Evolutionary conservation across 345 rosid genomes (phyloP), one percentile per base, ranked within the genome.

Genomic region (Salix udensis): DNA sequence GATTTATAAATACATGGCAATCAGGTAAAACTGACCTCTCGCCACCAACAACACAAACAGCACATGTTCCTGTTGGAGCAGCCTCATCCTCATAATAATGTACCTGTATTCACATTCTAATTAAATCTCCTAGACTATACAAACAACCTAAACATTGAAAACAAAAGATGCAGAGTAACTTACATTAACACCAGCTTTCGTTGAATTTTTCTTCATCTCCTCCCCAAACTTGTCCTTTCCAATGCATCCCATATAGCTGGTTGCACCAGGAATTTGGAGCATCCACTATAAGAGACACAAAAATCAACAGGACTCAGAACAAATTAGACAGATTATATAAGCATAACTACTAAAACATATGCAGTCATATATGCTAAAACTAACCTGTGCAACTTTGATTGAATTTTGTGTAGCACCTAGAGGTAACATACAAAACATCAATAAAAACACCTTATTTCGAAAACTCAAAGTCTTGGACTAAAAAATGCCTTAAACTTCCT

Each of bases 221-320:
- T 88, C 97, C 12, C 99, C 99, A 82, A 86, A 94, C 81, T 94
- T 90, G 80, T 94, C 99, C 80, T 94, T 92, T 48, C 99, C 97
- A 82, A 94, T 91, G 86, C 92, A 91, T 64, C 99, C 98, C 21
- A 96, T 94, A 87, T 89, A 96, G 77, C 88, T 80, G 10, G 98
- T 91, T 65, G 97, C 93, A 70, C 96, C 97, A 69, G 99, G 93
- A 74, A 78, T 81, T 94, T 94, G 98, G 77, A 96, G 94, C 98
- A 96, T 88, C 99, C 99, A 96, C 99, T 96, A 80, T 65, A 80
- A 55, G 36, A 71, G 18, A 21, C 65, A 70, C 21, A 37, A 64
- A 53, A 72, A 16, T 37, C 18, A 18, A 68, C 16, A 1, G 2
- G 10, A n/a, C 24, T 16, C 36, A 23, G 48, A 37, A 2, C 18